A percentile compares a stretch with the other conserved stretches of the same genome.
phyloP scores from a whole-genome alignment of 805 yeast species.

The Pichia nakasei region DNA sequence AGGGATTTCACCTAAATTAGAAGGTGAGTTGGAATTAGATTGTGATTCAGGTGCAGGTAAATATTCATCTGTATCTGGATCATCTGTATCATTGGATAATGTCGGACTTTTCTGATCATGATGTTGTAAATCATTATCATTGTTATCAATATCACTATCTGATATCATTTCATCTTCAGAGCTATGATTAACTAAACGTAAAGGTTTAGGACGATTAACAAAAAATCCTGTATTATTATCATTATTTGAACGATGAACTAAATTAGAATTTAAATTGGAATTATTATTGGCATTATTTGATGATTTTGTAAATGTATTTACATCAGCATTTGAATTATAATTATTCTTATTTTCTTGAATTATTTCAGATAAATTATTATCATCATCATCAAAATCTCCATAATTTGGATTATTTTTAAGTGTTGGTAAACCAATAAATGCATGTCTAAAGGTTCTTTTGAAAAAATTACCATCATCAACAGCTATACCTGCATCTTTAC shows the following conservation, averaged over 20 bases:
- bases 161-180: not conserved
- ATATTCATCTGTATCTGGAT: not conserved
- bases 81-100: not conserved
- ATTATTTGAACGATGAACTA: not conserved
- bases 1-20: not conserved
- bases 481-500: constrained; percentile 24
- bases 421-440: constrained; percentile 16
- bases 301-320: not conserved
- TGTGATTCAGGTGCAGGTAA: not conserved
- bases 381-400: constrained; percentile 18
- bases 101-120: too few species aligned
- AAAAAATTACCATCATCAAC: constrained; percentile 19
- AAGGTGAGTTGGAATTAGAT: not conserved
- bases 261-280: not conserved
- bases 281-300: not conserved
- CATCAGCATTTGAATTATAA: constrained; percentile 7
- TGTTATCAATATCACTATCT: not conserved
- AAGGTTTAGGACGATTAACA: constrained; percentile 23
- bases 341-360: constrained; percentile 10
- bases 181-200: constrained; percentile 14
- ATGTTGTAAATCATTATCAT: not conserved
- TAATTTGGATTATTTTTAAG: constrained; percentile 14
- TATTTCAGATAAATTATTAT: constrained; percentile 15
- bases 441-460: constrained; percentile 10
- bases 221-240: constrained; percentile 20